Evolutionary conservation across 805 yeast species (phyloP).

Genomic region (Schizosaccharomyces osmophilus): DNA sequence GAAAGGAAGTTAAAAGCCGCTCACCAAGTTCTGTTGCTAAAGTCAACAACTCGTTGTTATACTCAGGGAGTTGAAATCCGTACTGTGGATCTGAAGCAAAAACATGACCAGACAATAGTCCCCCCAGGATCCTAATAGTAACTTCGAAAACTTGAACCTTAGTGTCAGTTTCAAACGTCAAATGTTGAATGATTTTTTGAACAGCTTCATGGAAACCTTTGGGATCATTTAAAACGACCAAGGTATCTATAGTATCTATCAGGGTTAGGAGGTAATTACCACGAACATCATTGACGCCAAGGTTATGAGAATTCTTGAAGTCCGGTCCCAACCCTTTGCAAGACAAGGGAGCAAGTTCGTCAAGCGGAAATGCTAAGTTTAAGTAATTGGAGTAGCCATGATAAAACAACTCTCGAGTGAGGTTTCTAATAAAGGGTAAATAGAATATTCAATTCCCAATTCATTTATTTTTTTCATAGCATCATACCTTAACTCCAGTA

Average conservation of each 20-base stretch:
- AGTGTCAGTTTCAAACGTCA: conserved; percentile 35
- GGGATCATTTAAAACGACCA: conserved; percentile 45
- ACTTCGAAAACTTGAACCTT: conserved; percentile 75
- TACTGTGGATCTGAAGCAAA: conserved; percentile 29
- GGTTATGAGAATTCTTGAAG: conserved; percentile 25
- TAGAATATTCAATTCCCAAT: too few species aligned
- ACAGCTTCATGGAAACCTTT: conserved; percentile 27
- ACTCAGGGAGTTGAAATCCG: conserved; percentile 21
- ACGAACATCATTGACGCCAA: conserved; percentile 52
- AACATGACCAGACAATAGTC: conserved; percentile 54
- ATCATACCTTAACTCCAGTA: neutral
- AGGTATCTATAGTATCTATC: conserved; percentile 56
- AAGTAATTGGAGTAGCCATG: conserved; percentile 1
- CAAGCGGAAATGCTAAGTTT: neutral
- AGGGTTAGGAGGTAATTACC: conserved; percentile 65
- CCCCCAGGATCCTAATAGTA: conserved; percentile 61
- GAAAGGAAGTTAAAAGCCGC: conserved; percentile 44
- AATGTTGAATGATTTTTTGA: conserved; percentile 17
- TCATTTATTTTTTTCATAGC: too few species aligned
- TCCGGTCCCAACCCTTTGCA: conserved; percentile 52
- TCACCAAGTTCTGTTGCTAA: conserved; percentile 58
- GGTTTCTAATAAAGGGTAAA: neutral
- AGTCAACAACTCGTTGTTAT: conserved; percentile 47
- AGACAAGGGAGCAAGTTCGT: conserved; percentile 33
- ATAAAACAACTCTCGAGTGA: neutral